These are phyloP conservation scores for Fabrea salina DNA, from an alignment of 169 alveolate genomes.

Conservation along the genomic window DNA sequence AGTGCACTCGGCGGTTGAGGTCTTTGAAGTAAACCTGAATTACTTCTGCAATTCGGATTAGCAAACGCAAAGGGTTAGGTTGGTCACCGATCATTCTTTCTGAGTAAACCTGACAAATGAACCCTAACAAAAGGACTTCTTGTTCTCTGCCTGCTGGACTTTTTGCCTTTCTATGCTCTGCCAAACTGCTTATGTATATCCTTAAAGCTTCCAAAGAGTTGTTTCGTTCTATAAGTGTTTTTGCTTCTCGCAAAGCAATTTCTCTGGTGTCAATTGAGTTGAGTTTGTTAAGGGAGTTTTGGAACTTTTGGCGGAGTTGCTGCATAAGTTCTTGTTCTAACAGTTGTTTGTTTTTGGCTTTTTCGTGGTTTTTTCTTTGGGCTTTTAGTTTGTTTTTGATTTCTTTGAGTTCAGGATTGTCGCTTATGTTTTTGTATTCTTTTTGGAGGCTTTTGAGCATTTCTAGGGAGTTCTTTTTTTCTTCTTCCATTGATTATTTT, in stretches of 20 bases:
- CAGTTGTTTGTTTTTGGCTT: not conserved
- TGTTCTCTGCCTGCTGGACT: not conserved
- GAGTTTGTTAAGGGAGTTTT: not conserved
- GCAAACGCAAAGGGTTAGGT: not conserved
- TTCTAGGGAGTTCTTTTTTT: not conserved
- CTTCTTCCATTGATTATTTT: too few relatives aligned
- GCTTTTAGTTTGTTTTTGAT: not conserved
- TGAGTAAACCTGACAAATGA: not conserved
- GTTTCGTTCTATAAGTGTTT: not conserved
- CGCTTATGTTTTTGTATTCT: not conserved
- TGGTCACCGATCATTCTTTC: not conserved
- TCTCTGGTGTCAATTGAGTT: not conserved
- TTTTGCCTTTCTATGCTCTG: not conserved
- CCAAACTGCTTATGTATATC: not conserved
- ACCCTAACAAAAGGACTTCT: not conserved
- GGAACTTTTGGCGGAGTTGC: slow-evolving; percentile 9
- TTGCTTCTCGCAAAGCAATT: not conserved
- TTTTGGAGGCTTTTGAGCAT: not conserved
- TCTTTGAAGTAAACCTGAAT: not conserved
- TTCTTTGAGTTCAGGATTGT: slow-evolving; percentile 9
- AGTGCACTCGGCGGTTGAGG: not conserved
- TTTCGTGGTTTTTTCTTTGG: not conserved
- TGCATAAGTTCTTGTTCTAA: not conserved
- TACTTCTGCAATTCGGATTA: not conserved
- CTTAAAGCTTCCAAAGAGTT: not conserved